A percentile compares a stretch with the other conserved stretches of the same genome.
These are phyloP conservation scores for barley (Hordeum vulgare) DNA, from an alignment of 176 grass and related monocot genomes.

Conservation along the genomic window DNA sequence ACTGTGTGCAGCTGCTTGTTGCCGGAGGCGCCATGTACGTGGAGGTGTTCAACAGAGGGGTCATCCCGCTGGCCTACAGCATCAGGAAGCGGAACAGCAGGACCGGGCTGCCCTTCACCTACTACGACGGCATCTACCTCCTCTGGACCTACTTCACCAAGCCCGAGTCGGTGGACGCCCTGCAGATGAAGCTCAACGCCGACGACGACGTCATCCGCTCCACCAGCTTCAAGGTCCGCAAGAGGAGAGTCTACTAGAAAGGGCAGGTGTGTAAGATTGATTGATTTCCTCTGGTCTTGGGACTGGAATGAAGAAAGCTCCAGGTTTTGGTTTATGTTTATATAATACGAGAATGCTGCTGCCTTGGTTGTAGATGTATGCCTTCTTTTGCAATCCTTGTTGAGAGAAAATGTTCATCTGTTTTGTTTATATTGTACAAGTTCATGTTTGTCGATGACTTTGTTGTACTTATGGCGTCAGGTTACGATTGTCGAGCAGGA, in stretches of 20 bases:
- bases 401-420: background rate
- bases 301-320: background rate
- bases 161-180: conserved; percentile 53
- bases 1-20: conserved; percentile 63
- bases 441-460: background rate
- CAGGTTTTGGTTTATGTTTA: conserved; percentile 4
- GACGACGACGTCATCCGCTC: conserved; percentile 83
- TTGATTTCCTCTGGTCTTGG: background rate
- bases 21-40: conserved; percentile 90
- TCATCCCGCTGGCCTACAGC: conserved; percentile 78
- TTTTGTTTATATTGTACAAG: background rate
- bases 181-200: conserved; percentile 46
- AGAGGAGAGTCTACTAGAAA: conserved; percentile 36
- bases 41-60: conserved; percentile 76
- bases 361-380: background rate
- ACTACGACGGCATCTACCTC: conserved; percentile 88
- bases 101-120: conserved; percentile 65
- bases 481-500: too few species aligned
- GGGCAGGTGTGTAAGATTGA: background rate
- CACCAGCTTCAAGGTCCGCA: conserved; percentile 57
- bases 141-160: conserved; percentile 90
- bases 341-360: conserved; percentile 12
- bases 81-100: conserved; percentile 78
- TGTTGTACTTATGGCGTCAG: too few species aligned
- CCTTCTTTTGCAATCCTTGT: background rate